phyloP scores from a whole-genome alignment of 2,329 filamentous ascomycete species.

The Microsporum ferrugineum region DNA sequence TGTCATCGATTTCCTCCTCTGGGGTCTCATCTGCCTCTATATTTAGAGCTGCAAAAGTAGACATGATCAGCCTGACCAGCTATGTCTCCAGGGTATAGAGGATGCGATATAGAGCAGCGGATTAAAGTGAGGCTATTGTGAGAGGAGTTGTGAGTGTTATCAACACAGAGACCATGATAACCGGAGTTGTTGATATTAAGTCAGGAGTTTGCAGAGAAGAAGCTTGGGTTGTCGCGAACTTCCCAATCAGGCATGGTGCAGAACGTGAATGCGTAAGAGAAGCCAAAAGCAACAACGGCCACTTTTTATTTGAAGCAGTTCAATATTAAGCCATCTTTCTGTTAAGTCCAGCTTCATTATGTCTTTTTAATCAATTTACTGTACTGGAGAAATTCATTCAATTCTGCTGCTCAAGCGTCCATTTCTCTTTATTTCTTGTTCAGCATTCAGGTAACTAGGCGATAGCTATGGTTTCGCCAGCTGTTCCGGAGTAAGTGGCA shows the following conservation, averaged over 20 bases:
- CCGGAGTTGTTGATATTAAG: not conserved
- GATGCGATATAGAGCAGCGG: not conserved
- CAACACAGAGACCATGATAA: not conserved
- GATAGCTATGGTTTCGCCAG: slow-evolving; percentile 56
- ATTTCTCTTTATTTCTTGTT: not conserved
- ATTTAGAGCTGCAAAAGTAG: slow-evolving; percentile 76
- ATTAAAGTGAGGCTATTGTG: no score
- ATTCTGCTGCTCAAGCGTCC: not conserved
- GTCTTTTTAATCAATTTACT: not conserved
- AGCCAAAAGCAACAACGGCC: not conserved
- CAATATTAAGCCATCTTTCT: not conserved
- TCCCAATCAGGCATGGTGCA: slow-evolving; percentile 11
- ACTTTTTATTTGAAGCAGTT: no score
- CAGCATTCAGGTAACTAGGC: slow-evolving; percentile 11
- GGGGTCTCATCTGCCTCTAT: slow-evolving; percentile 83
- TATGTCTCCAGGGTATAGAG: not conserved
- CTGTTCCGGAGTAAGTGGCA: slow-evolving; percentile 58
- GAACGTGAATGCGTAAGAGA: not conserved
- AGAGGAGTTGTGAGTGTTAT: not conserved
- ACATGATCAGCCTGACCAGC: slow-evolving; percentile 26
- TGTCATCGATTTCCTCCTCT: slow-evolving; percentile 79
- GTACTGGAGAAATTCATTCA: not conserved
- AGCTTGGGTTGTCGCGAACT: slow-evolving; percentile 1
- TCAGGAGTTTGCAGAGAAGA: not conserved
- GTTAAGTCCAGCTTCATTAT: not conserved